phyloP scores from a whole-genome alignment of 2,329 filamentous ascomycete genomes.

The Penicillium sp. region DNA sequence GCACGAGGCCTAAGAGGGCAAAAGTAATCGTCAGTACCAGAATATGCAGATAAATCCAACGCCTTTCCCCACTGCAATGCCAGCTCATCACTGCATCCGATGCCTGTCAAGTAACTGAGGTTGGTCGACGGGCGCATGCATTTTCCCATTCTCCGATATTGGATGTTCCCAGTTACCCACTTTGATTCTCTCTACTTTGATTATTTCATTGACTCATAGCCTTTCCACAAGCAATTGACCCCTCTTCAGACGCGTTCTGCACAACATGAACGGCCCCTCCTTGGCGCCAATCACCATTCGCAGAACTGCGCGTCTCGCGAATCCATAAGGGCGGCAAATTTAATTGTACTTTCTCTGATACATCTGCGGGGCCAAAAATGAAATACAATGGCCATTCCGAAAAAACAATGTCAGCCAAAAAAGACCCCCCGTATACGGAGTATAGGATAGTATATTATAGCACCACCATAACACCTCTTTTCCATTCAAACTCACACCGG shows the following conservation, averaged over 20 bases:
- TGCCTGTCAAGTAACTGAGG: constrained; percentile 34
- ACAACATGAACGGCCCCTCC: constrained; percentile 28
- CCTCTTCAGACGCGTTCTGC: constrained; percentile 26
- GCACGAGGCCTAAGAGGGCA: constrained; percentile 25
- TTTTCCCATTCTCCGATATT: constrained; percentile 8
- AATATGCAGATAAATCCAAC: constrained; percentile 15
- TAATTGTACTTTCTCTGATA: constrained; percentile 8
- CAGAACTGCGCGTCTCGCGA: constrained; percentile 27
- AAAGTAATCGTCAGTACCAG: constrained; percentile 12
- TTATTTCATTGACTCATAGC: constrained; percentile 4
- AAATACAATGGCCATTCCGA: not conserved
- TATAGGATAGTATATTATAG: not conserved
- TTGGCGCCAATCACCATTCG: constrained; percentile 26
- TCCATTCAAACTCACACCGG: not conserved
- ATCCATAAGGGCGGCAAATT: constrained; percentile 18
- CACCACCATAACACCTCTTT: not conserved
- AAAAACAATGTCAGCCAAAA: not conserved
- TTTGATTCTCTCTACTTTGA: not conserved
- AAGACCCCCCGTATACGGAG: not conserved
- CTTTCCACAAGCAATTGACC: constrained; percentile 1
- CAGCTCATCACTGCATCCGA: constrained; percentile 76
- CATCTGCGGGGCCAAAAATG: constrained; percentile 18
- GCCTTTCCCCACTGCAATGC: constrained; percentile 52
- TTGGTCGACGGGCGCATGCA: not conserved
- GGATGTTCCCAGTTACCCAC: constrained; percentile 9